Conservation (phyloP, 2,329 filamentous ascomycete species). For the Aureobasidium sp. region DNA sequence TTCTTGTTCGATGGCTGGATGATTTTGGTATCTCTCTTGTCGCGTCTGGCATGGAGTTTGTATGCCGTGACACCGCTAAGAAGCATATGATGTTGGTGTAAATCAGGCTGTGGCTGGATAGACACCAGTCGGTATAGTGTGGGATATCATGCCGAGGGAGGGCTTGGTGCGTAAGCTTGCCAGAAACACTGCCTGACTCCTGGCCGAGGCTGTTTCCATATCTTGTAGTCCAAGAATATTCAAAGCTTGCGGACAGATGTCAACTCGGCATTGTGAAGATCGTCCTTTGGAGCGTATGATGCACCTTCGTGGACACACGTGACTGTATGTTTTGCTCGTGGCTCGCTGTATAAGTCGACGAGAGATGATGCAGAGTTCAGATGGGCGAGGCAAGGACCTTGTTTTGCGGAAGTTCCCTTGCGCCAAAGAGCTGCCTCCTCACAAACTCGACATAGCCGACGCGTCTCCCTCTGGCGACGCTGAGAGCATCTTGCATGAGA, state of each 20-base stretch:
- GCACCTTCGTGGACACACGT: background rate
- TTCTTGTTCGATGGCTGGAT: background rate
- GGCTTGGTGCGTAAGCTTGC: background rate
- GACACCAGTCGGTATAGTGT: background rate
- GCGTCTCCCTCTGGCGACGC: constrained; percentile 60
- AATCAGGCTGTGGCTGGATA: too few species aligned
- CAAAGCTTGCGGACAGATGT: too few species aligned
- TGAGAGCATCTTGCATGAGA: constrained; percentile 68
- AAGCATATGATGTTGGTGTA: too few species aligned
- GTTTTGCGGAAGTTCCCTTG: background rate
- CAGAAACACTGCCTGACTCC: background rate
- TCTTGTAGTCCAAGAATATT: background rate
- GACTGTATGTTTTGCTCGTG: background rate
- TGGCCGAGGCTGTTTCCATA: background rate
- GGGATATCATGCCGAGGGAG: background rate
- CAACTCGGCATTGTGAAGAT: too few species aligned
- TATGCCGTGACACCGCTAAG: too few species aligned
- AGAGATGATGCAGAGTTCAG: background rate
- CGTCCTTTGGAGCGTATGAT: background rate
- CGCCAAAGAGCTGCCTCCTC: constrained; percentile 24
- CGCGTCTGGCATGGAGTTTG: background rate
- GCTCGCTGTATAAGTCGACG: background rate
- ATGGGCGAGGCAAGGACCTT: background rate
- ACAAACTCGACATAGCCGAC: constrained; percentile 67
- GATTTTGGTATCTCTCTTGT: background rate